These are phyloP conservation scores for Trichoderma asperelloides DNA, from an alignment of 495 filamentous ascomycete genomes.

Conservation along the genomic window DNA sequence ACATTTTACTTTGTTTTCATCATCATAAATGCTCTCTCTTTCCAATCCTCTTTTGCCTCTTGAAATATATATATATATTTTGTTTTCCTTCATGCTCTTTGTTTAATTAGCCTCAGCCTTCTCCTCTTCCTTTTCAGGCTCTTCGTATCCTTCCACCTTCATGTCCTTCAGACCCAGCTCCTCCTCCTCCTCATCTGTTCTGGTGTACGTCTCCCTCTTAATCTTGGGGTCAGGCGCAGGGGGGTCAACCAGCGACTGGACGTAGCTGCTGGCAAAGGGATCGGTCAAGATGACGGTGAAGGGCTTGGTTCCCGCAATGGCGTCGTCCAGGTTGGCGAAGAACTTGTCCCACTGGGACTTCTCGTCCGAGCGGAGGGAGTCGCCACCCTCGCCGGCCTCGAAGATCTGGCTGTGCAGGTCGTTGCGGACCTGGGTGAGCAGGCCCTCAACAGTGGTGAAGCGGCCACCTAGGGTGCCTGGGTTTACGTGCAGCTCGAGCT, in stretches of 20 bases:
- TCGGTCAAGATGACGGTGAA: constrained; percentile 85
- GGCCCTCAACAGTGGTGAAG: constrained; percentile 93
- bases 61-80: background rate
- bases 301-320: constrained; percentile 71
- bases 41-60: background rate
- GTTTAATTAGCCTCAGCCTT: constrained; percentile 10
- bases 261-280: constrained; percentile 83
- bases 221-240: constrained; percentile 72
- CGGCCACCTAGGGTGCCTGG: constrained; percentile 91
- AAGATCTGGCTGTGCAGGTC: constrained; percentile 82
- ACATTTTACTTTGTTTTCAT: background rate
- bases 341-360: constrained; percentile 70
- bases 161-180: constrained; percentile 85
- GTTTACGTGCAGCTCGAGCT: constrained; percentile 74
- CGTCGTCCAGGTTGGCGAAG: constrained; percentile 63
- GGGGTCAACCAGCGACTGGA: constrained; percentile 71
- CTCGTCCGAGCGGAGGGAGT: constrained; percentile 57
- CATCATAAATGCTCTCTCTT: background rate
- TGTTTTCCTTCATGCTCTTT: background rate
- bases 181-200: constrained; percentile 85
- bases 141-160: constrained; percentile 81
- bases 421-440: constrained; percentile 86
- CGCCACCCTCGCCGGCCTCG: constrained; percentile 53
- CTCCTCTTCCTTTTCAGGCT: constrained; percentile 22
- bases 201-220: constrained; percentile 70